phyloP scores from a whole-genome alignment of 345 rosid species.

The Theobroma cacao region DNA sequence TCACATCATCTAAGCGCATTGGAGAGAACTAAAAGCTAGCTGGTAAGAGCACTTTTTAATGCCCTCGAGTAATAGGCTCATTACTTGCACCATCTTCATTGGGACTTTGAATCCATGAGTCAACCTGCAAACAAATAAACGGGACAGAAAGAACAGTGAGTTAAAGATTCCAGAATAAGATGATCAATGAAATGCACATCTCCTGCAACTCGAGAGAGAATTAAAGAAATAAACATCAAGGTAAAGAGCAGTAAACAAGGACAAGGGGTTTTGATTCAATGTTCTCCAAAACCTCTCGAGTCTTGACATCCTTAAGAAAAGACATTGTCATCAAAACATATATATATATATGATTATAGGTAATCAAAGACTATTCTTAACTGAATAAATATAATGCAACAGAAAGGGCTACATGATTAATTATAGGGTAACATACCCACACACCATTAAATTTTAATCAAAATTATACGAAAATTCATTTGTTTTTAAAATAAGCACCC shows the following conservation, averaged over 20 bases:
- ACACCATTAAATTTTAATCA: no score
- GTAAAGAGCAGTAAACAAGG: background rate
- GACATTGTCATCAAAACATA: background rate
- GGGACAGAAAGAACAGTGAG: background rate
- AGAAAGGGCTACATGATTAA: background rate
- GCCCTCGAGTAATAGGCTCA: background rate
- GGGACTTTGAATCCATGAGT: background rate
- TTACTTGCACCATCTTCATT: background rate
- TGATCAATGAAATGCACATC: background rate
- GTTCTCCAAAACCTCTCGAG: no score
- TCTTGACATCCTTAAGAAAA: background rate
- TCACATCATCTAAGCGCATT: background rate
- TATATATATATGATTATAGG: no score
- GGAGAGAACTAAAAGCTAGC: no score
- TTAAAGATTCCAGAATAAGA: background rate
- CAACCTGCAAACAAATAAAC: background rate
- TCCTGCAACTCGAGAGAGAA: background rate
- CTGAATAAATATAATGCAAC: background rate
- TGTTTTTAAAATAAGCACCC: no score
- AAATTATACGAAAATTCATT: no score
- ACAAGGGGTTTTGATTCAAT: background rate
- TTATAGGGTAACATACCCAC: no score
- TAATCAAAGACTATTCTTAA: background rate
- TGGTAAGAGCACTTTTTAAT: background rate
- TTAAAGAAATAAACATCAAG: background rate